phyloP scores from a whole-genome alignment of 177 flowering plant species.

The Vitis hybrid region DNA sequence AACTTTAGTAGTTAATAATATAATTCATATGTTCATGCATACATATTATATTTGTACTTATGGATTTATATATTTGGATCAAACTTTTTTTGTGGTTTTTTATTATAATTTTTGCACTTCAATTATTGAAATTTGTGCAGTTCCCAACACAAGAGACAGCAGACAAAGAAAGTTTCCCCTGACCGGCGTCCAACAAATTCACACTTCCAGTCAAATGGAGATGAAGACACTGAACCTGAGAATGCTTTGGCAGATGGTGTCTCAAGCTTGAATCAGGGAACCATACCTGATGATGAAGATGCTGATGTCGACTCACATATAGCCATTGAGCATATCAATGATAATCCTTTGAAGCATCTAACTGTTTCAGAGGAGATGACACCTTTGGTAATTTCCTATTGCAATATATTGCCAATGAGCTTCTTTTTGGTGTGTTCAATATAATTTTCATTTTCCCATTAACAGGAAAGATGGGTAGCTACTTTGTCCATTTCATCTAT shows the following conservation, averaged over 20 bases:
- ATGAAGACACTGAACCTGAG: constrained; percentile 35
- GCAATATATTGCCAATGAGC: neutral
- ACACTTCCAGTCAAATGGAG: constrained; percentile 25
- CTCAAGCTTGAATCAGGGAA: constrained; percentile 23
- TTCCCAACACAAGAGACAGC: constrained; percentile 51
- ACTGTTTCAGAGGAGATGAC: constrained; percentile 16
- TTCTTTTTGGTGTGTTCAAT: too few relatives aligned
- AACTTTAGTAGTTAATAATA: too few relatives aligned
- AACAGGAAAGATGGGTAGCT: too few relatives aligned
- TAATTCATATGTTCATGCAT: too few relatives aligned
- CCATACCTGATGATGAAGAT: constrained; percentile 6
- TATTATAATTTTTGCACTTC: neutral
- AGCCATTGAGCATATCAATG: constrained; percentile 23
- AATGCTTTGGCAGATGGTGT: constrained; percentile 15
- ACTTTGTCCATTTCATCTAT: too few relatives aligned
- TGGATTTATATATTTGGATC: too few relatives aligned
- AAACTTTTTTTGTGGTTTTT: neutral
- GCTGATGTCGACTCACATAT: constrained; percentile 8
- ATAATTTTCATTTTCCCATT: too few relatives aligned
- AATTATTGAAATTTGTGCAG: constrained; percentile 32
- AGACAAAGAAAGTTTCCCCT: constrained; percentile 42
- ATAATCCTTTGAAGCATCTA: constrained; percentile 11
- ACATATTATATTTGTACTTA: too few relatives aligned
- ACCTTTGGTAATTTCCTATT: constrained; percentile 21
- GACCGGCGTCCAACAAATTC: constrained; percentile 29